phyloP scores from a whole-genome alignment of 768 basidiomycete genomes.

The Suillus decipiens region DNA sequence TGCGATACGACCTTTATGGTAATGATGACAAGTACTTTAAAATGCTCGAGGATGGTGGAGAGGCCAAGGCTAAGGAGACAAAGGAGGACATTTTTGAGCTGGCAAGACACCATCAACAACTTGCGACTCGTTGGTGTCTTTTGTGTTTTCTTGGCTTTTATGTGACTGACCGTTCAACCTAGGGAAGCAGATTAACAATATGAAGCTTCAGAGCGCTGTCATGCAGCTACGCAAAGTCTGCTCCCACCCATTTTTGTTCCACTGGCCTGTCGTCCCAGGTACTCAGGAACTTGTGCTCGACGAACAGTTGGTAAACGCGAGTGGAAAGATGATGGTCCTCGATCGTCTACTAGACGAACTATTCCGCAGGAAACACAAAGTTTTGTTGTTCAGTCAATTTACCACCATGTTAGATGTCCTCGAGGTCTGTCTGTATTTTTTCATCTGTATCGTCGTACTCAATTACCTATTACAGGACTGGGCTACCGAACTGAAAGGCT shows the following conservation, averaged over 20 bases:
- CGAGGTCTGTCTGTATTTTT: constrained; percentile 51
- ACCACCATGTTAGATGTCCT: constrained; percentile 96
- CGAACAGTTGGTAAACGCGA: constrained; percentile 79
- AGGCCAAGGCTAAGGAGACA: constrained; percentile 37
- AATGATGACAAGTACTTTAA: constrained; percentile 66
- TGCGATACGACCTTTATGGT: constrained; percentile 54
- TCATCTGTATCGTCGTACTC: constrained; percentile 4
- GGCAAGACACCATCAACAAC: constrained; percentile 57
- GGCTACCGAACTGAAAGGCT: constrained; percentile 82
- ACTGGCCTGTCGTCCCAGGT: constrained; percentile 70
- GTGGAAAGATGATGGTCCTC: constrained; percentile 97
- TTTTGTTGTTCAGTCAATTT: constrained; percentile 90
- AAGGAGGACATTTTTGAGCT: constrained; percentile 52
- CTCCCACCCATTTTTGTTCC: constrained; percentile 90
- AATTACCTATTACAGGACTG: constrained; percentile 58
- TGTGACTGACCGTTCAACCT: not conserved
- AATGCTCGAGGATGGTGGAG: constrained; percentile 52
- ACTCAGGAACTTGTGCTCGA: constrained; percentile 44
- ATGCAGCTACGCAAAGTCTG: constrained; percentile 98
- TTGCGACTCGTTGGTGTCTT: constrained; percentile 55
- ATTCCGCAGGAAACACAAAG: constrained; percentile 80
- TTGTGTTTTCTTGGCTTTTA: constrained; percentile 14
- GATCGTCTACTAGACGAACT: constrained; percentile 84
- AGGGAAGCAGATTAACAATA: constrained; percentile 89
- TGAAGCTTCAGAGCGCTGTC: constrained; percentile 90